These are phyloP conservation scores for Trichoderma arundinaceum DNA, from an alignment of 2,329 filamentous ascomycete genomes.

Conservation along the genomic window DNA sequence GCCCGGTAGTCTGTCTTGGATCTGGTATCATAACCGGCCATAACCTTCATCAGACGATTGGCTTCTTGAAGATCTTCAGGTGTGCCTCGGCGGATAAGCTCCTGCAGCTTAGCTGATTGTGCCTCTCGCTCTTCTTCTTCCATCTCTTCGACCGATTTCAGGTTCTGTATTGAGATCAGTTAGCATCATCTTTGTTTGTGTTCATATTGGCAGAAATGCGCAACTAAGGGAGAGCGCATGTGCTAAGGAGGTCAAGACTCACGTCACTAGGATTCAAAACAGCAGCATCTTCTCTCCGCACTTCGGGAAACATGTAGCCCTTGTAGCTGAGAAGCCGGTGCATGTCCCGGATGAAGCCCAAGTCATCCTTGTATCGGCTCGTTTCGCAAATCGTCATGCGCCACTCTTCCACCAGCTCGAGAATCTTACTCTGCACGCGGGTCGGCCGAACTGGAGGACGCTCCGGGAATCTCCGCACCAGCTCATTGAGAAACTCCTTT, in stretches of 20 bases:
- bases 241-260: constrained; percentile 46
- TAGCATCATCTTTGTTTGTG: neutral
- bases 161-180: constrained; percentile 63
- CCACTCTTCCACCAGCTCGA: constrained; percentile 98
- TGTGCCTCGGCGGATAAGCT: constrained; percentile 88
- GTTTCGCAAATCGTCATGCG: constrained; percentile 97
- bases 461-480: constrained; percentile 94
- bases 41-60: constrained; percentile 97
- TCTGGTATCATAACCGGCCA: constrained; percentile 95
- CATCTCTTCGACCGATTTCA: constrained; percentile 98
- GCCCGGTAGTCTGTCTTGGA: constrained; percentile 97
- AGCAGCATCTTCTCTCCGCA: constrained; percentile 90
- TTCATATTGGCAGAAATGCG: neutral
- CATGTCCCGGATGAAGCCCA: constrained; percentile 98
- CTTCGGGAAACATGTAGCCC: constrained; percentile 92
- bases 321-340: constrained; percentile 95
- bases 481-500: constrained; percentile 98
- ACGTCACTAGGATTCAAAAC: constrained; percentile 97
- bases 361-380: constrained; percentile 93
- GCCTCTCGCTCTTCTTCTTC: constrained; percentile 94
- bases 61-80: constrained; percentile 96
- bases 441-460: constrained; percentile 84
- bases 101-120: constrained; percentile 97
- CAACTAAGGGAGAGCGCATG: constrained; percentile 27
- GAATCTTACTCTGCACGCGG: constrained; percentile 87